These are phyloP conservation scores for Mucor plumbeus DNA, from an alignment of 371 early-diverging fungal species.

Conservation along the genomic window DNA sequence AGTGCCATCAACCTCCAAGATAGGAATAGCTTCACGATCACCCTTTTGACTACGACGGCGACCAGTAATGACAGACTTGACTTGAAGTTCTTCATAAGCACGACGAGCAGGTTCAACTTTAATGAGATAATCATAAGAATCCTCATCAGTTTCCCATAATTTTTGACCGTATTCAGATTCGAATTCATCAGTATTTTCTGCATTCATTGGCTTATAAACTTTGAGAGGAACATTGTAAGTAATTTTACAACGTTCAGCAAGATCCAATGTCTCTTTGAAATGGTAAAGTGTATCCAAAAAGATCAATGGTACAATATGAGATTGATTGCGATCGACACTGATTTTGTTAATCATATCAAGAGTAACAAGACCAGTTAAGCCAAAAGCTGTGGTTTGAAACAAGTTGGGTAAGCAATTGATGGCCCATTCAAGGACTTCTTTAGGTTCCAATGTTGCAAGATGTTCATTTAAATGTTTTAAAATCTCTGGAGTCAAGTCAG, in stretches of 20 bases:
- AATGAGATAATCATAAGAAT: slow-evolving; percentile 87
- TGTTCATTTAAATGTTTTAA: slow-evolving; percentile 69
- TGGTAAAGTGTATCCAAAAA: slow-evolving; percentile 94
- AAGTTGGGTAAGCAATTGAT: slow-evolving; percentile 78
- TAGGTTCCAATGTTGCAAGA: slow-evolving; percentile 67
- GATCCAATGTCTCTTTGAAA: slow-evolving; percentile 87
- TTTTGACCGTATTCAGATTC: slow-evolving; percentile 72
- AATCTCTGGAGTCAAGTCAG: slow-evolving; percentile 65
- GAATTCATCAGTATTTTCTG: slow-evolving; percentile 69
- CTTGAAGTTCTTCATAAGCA: slow-evolving; percentile 78
- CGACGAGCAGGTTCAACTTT: slow-evolving; percentile 94
- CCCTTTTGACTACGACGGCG: slow-evolving; percentile 90
- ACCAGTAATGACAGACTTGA: slow-evolving; percentile 86
- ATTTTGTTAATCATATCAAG: slow-evolving; percentile 77
- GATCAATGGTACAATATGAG: slow-evolving; percentile 79
- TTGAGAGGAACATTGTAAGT: slow-evolving; percentile 78
- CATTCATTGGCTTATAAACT: slow-evolving; percentile 73
- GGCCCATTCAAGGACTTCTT: slow-evolving; percentile 91
- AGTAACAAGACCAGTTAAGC: slow-evolving; percentile 82
- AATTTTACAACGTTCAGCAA: slow-evolving; percentile 68
- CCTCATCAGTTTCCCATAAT: slow-evolving; percentile 84
- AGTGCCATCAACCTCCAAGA: slow-evolving; percentile 84
- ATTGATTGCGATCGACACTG: slow-evolving; percentile 56
- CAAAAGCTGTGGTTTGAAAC: slow-evolving; percentile 93
- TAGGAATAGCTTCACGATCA: slow-evolving; percentile 75